Evolutionary conservation across 106 monocot species (phyloP).

Genomic region (Phalaenopsis aphrodite): DNA sequence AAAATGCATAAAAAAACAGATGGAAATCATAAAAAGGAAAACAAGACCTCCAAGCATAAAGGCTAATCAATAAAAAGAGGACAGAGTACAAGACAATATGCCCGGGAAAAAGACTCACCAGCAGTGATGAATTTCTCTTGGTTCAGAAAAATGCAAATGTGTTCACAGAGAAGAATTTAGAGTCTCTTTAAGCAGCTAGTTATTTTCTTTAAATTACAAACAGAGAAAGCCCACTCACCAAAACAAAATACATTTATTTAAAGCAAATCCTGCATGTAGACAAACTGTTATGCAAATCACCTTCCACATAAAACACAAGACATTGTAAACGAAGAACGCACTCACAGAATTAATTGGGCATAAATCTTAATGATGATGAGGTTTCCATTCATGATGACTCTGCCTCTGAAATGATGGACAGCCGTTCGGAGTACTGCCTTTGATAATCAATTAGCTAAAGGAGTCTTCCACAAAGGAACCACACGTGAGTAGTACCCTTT

Average conservation of each 20-base stretch:
- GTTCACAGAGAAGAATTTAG: conserved; percentile 1
- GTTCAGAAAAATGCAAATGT: not conserved
- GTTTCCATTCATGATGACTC: not conserved
- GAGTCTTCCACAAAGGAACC: not conserved
- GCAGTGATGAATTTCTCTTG: not conserved
- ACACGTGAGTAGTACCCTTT: not conserved
- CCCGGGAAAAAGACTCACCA: not conserved
- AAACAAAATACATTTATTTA: not conserved
- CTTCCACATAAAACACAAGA: conserved; percentile 3
- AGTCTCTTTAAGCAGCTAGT: not conserved
- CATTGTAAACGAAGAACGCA: not conserved
- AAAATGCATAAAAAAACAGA: not conserved
- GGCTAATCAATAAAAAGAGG: not conserved
- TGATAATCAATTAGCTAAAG: not conserved
- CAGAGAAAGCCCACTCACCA: conserved; percentile 6
- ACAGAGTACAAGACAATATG: not conserved
- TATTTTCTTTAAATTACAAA: not conserved
- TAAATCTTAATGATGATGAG: conserved; percentile 5
- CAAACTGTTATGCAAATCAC: conserved; percentile 1
- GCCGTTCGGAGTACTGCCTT: not conserved
- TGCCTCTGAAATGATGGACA: not conserved
- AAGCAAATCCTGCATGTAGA: conserved; percentile 5
- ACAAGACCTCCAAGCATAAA: not conserved
- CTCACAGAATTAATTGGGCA: not conserved
- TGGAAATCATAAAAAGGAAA: not conserved